These are phyloP conservation scores for Fusarium sp. DNA, from an alignment of 2,329 filamentous ascomycete species.

Conservation along the genomic window DNA sequence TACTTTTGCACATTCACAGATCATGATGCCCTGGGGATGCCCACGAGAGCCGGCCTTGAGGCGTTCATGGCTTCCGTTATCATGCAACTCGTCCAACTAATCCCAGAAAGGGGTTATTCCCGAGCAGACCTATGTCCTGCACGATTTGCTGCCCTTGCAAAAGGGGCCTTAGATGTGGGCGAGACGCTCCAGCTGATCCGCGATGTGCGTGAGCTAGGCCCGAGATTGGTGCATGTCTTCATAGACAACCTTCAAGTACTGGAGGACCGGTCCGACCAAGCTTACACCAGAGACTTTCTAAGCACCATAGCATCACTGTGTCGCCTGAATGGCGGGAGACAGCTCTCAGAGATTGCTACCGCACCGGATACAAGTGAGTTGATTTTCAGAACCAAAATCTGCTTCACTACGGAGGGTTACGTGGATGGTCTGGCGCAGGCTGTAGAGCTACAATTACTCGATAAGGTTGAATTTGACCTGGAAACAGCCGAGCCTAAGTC, in stretches of 20 bases:
- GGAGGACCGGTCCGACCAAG: neutral
- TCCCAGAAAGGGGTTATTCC: neutral
- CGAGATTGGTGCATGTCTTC: neutral
- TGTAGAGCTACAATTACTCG: neutral
- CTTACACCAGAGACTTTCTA: neutral
- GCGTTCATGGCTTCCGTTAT: neutral
- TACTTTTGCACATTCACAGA: neutral
- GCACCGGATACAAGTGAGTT: neutral
- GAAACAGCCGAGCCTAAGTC: neutral
- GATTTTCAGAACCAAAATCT: neutral
- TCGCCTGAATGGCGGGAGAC: accelerated
- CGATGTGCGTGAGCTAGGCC: neutral
- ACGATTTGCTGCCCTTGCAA: neutral
- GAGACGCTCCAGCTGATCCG: neutral
- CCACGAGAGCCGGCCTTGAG: accelerated
- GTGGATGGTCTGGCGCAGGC: neutral
- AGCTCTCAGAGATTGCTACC: accelerated
- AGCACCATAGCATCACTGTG: neutral
- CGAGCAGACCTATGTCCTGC: neutral
- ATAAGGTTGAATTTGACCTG: neutral
- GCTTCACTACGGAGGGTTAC: neutral
- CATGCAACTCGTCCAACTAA: neutral
- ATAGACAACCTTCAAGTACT: neutral
- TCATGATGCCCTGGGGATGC: no score
- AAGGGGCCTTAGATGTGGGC: neutral